Evolutionary conservation across 192 early-diverging fungal genomes (phyloP), one percentile per base, ranked within the genome.

Genomic region (Helicostylum pulchrum): DNA sequence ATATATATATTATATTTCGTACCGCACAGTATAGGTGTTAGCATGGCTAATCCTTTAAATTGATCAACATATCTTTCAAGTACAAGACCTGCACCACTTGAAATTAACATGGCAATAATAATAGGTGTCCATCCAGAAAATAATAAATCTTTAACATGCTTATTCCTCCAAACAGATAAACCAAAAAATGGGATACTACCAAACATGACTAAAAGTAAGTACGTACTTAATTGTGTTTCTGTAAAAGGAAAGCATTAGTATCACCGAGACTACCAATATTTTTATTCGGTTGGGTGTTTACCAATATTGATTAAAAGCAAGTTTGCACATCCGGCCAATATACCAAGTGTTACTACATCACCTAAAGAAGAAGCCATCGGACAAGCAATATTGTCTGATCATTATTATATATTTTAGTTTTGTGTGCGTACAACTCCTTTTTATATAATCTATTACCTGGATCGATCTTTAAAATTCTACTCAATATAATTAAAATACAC

Each of bases 61-160:
- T 74, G 65, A 53, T 86, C 84, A n/a, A 90, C 78, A 64, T 83
- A 90, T 7, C 73, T 73, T 58, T 90, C 89, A 23, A 90, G 58
- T 1, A 86, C 83, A 47, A 90, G 67, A 17, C 89, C 89, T 31
- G 82, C 87, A 26, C 84, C 68, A 59, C 85, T 85, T 19, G 88
- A 81, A 58, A 88, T 92, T 3, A 82, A 67, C 75, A 92, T 90
- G 7, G 93, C 91, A 44, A 81, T 77, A 10, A 92, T 76, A 17
- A 94, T 75, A 1, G 92, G 89, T 2, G 82, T 76, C 90, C 92
- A 94, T 23, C 90, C 93, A 39, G 78, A 79, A 62, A 73, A 73
- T 1, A 91, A 56, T n/a, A 92, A 77, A 51, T 82, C 77, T 11
- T 80, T 71, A 39, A 92, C 90, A 39, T 67, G 80, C 32, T 80